Percentiles rank a stretch among this genome's conserved stretches.
Conservation (phyloP, 371 early-diverging fungal species). For the Mortierella sp. region DNA sequence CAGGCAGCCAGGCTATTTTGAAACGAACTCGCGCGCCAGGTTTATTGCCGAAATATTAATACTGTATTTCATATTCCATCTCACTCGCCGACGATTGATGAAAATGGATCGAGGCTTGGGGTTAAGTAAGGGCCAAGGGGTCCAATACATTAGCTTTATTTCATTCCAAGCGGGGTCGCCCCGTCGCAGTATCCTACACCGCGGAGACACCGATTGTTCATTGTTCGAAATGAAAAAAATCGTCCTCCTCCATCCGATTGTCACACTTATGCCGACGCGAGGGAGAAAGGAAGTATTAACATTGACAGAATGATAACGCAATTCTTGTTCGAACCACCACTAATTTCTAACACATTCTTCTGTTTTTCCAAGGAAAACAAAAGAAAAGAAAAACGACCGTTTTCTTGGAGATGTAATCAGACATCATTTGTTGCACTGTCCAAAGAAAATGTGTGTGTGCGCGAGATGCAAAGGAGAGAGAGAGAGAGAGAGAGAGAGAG, state of each 20-base stretch:
- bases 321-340: not conserved
- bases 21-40: not conserved
- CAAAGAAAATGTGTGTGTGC: not conserved
- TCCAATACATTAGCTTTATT: too few species aligned
- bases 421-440: not conserved
- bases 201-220: too few species aligned
- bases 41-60: not conserved
- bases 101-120: too few species aligned
- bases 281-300: not conserved
- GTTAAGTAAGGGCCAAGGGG: too few species aligned
- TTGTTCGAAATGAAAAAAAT: too few species aligned
- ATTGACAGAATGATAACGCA: not conserved
- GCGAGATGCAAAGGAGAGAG: too few species aligned
- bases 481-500: too few species aligned
- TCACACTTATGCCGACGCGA: too few species aligned
- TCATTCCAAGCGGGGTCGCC: too few species aligned
- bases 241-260: too few species aligned
- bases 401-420: not conserved
- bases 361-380: not conserved
- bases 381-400: not conserved
- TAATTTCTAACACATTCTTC: not conserved
- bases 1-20: not conserved
- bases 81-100: too few species aligned
- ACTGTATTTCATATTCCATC: not conserved
- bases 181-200: too few species aligned